These are phyloP conservation scores for Kwoniella heveanensis DNA, from an alignment of 768 basidiomycete species.

Conservation along the genomic window DNA sequence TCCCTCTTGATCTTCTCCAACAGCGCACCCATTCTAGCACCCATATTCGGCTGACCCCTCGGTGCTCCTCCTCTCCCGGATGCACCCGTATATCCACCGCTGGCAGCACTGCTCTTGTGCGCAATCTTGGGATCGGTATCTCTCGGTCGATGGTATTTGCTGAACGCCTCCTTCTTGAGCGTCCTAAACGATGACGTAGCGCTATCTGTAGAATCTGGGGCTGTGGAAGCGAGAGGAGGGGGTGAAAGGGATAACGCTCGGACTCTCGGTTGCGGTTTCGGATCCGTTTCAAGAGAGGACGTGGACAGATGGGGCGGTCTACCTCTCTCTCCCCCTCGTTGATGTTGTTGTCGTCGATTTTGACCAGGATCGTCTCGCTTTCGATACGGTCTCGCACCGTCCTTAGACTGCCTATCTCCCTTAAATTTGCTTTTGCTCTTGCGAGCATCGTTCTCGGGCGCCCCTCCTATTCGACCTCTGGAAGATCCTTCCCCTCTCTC, in stretches of 20 bases:
- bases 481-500: neutral
- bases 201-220: constrained; percentile 18
- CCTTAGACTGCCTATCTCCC: neutral
- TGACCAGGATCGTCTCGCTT: neutral
- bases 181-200: constrained; percentile 26
- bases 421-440: too few relatives aligned
- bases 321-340: neutral
- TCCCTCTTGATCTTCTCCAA: constrained; percentile 75
- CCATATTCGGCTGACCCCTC: constrained; percentile 71
- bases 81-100: too few relatives aligned
- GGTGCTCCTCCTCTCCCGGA: constrained; percentile 18
- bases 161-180: constrained; percentile 47
- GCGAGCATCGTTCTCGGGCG: neutral
- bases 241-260: constrained; percentile 36
- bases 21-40: constrained; percentile 79
- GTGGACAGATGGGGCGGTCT: constrained; percentile 9
- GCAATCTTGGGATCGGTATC: neutral
- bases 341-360: neutral
- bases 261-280: constrained; percentile 13
- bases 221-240: constrained; percentile 7
- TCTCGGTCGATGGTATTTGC: constrained; percentile 38
- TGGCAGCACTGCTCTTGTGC: too few relatives aligned
- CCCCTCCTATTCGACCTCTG: neutral
- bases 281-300: too few relatives aligned
- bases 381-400: neutral